A percentile compares a stretch with the other conserved stretches of the same genome.
These are phyloP conservation scores for Peltaster fructicola DNA, from an alignment of 2,329 filamentous ascomycete genomes.

Conservation along the genomic window DNA sequence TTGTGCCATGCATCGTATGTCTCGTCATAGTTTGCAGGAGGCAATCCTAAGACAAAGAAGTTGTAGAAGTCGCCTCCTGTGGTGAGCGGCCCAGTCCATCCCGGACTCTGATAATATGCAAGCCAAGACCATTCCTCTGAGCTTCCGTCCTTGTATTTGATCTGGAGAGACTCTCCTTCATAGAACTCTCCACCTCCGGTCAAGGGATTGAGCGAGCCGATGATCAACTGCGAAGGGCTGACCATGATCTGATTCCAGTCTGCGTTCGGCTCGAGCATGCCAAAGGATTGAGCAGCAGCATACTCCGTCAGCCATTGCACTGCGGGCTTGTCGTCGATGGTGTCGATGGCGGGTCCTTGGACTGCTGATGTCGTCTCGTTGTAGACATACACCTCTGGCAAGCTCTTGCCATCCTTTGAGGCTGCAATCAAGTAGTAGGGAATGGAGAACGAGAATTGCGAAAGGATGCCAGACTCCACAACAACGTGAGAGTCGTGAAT, in stretches of 20 bases:
- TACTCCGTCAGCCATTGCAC: constrained; percentile 15
- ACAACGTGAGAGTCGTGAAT: constrained; percentile 26
- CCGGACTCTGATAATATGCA: constrained; percentile 8
- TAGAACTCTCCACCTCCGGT: constrained; percentile 18
- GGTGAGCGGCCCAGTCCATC: constrained; percentile 11
- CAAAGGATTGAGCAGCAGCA: constrained; percentile 11
- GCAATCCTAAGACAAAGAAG: constrained; percentile 17
- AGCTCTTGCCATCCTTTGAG: constrained; percentile 1
- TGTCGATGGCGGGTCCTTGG: no score
- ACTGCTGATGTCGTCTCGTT: constrained; percentile 17
- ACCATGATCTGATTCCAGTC: constrained; percentile 22
- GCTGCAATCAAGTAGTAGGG: constrained; percentile 1
- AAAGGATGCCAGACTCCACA: constrained; percentile 1
- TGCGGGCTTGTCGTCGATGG: constrained; percentile 21
- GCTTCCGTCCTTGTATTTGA: constrained; percentile 15
- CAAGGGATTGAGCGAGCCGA: constrained; percentile 10
- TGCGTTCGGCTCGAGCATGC: constrained; percentile 17
- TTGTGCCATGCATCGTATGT: no score
- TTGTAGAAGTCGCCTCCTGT: constrained; percentile 23
- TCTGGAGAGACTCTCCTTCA: constrained; percentile 11
- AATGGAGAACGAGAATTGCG: constrained; percentile 1
- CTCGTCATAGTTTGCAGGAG: constrained; percentile 5
- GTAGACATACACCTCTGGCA: constrained; percentile 1
- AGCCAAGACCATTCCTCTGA: constrained; percentile 5
- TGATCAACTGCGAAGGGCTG: constrained; percentile 12